phyloP scores from a whole-genome alignment of 2,329 filamentous ascomycete species.

The Emergomyces africanus region DNA sequence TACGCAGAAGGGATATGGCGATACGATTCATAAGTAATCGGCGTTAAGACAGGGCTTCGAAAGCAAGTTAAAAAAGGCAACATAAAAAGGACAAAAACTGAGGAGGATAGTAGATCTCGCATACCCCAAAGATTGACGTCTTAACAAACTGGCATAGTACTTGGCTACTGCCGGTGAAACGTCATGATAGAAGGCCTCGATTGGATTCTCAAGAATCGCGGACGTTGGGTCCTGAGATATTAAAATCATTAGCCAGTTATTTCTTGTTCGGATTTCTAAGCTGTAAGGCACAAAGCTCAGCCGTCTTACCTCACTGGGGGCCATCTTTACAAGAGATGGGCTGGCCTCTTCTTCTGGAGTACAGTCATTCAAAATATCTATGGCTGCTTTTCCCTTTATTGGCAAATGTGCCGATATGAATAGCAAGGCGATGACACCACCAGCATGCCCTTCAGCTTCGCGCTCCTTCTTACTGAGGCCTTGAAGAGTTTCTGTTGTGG shows the following conservation, averaged over 20 bases:
- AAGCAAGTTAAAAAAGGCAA: background rate
- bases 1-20: constrained; percentile 5
- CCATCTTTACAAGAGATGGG: background rate
- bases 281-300: background rate
- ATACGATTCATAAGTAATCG: constrained; percentile 4
- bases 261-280: background rate
- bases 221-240: constrained; percentile 1
- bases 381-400: background rate
- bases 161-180: background rate
- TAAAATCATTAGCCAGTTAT: background rate
- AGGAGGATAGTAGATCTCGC: background rate
- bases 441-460: background rate
- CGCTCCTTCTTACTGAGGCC: constrained; percentile 13
- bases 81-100: background rate
- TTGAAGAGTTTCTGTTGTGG: constrained; percentile 17
- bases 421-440: constrained; percentile 5
- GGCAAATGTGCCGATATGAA: constrained; percentile 5
- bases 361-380: background rate
- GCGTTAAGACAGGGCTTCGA: background rate
- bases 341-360: background rate
- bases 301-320: background rate
- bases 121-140: constrained; percentile 1
- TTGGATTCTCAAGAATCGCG: background rate
- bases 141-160: constrained; percentile 1
- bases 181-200: constrained; percentile 5